Conservation (phyloP, 106 monocot species). For the Apostasia ramifera region DNA sequence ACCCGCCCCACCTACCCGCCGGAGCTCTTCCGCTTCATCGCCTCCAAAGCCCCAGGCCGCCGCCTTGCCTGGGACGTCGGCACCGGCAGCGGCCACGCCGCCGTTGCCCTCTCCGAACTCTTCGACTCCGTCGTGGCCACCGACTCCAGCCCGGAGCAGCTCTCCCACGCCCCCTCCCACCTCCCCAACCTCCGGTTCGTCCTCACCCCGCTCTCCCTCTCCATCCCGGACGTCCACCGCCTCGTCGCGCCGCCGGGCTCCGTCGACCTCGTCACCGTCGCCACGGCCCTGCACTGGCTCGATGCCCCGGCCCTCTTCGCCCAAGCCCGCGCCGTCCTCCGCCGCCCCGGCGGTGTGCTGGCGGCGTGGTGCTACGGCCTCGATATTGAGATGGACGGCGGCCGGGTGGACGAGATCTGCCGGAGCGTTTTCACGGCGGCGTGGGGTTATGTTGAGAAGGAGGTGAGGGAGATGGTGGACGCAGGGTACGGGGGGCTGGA, state of each 20-base stretch:
- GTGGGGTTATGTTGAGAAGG: slow-evolving; percentile 30
- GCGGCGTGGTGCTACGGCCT: slow-evolving; percentile 65
- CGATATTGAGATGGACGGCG: not conserved
- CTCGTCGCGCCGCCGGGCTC: slow-evolving; percentile 29
- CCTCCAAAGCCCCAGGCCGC: slow-evolving; percentile 45
- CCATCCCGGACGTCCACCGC: slow-evolving; percentile 18
- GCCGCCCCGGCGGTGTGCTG: slow-evolving; percentile 43
- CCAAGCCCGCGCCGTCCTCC: slow-evolving; percentile 30
- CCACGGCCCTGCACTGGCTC: slow-evolving; percentile 89
- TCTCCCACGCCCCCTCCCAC: slow-evolving; percentile 4
- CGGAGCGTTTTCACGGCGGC: slow-evolving; percentile 19
- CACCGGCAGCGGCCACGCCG: slow-evolving; percentile 89
- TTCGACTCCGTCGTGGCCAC: slow-evolving; percentile 64
- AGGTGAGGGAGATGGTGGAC: slow-evolving; percentile 33
- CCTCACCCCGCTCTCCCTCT: slow-evolving; percentile 26
- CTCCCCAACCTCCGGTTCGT: slow-evolving; percentile 63
- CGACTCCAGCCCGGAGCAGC: slow-evolving; percentile 56
- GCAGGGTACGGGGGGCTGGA: slow-evolving; percentile 35
- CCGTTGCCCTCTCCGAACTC: slow-evolving; percentile 9
- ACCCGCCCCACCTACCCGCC: slow-evolving; percentile 57
- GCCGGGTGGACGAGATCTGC: slow-evolving; percentile 40
- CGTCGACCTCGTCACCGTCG: slow-evolving; percentile 74
- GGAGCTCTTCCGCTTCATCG: slow-evolving; percentile 67
- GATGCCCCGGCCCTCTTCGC: slow-evolving; percentile 55
- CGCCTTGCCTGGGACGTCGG: slow-evolving; percentile 78